These are phyloP conservation scores for Pseudopithomyces chartarum DNA, from an alignment of 2,329 filamentous ascomycete genomes.

Conservation along the genomic window DNA sequence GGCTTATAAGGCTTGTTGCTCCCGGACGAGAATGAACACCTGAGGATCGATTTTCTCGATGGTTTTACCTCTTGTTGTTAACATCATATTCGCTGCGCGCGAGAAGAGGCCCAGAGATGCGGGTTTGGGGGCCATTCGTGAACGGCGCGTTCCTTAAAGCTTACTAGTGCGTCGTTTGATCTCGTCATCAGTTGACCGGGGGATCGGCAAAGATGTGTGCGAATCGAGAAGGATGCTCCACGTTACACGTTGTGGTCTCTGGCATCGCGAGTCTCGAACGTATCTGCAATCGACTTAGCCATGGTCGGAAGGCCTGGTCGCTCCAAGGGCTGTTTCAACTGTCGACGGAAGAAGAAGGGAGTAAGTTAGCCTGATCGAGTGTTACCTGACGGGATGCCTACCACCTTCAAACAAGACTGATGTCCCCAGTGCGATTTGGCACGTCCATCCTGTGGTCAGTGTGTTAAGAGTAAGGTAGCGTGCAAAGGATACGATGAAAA, in stretches of 20 bases:
- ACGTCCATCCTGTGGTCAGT: constrained; percentile 1
- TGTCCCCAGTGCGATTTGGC: constrained; percentile 3
- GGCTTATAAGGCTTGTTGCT: too few relatives aligned
- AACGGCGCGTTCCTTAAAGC: background rate
- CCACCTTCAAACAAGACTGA: background rate
- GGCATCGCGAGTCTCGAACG: background rate
- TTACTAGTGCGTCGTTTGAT: background rate
- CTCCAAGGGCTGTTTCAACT: constrained; percentile 41
- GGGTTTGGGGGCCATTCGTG: background rate
- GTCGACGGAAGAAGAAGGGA: constrained; percentile 58
- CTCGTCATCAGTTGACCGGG: background rate
- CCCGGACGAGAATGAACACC: too few relatives aligned
- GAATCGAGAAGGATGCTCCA: background rate
- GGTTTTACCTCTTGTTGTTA: too few relatives aligned
- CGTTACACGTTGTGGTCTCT: background rate
- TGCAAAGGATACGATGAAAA: background rate
- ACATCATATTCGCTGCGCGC: too few relatives aligned
- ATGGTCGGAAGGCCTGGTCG: constrained; percentile 19
- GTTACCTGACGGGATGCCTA: background rate
- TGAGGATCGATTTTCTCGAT: too few relatives aligned
- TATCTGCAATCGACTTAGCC: constrained; percentile 12
- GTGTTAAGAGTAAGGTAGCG: background rate
- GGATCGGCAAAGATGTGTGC: background rate
- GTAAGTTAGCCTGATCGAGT: constrained; percentile 45
- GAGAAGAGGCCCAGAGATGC: background rate